phyloP scores from a whole-genome alignment of 495 filamentous ascomycete genomes.

The Aspergillus bridgeri region DNA sequence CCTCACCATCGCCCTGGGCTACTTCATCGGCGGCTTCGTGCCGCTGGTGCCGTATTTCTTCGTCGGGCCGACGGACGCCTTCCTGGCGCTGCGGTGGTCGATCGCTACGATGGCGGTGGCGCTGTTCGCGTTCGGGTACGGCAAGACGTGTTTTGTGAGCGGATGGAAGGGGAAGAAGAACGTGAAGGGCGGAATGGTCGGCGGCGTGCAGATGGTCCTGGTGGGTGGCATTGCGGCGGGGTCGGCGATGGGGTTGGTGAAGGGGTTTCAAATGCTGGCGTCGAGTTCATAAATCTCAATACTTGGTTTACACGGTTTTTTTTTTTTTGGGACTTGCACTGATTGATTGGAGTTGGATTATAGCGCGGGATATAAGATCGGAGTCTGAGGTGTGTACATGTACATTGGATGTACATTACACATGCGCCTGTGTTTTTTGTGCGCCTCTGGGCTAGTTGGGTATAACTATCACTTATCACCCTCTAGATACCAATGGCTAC shows the following conservation, averaged over 20 bases:
- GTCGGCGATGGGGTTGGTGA: conserved; percentile 64
- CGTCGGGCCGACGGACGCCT: conserved; percentile 52
- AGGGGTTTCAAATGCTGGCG: conserved; percentile 46
- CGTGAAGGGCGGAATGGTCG: conserved; percentile 38
- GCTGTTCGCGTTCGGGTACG: conserved; percentile 70
- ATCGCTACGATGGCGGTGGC: conserved; percentile 66
- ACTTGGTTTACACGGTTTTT: too few relatives aligned
- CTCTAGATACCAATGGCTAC: too few relatives aligned
- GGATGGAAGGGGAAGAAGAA: conserved; percentile 37
- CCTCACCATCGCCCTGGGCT: conserved; percentile 64
- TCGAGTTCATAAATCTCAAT: conserved; percentile 6
- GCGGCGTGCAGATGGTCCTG: conserved; percentile 62
- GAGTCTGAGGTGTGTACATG: too few relatives aligned
- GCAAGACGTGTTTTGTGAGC: conserved; percentile 58
- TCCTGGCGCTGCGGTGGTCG: conserved; percentile 61
- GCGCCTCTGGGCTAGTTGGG: too few relatives aligned
- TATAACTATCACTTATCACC: too few relatives aligned
- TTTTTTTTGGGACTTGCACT: too few relatives aligned
- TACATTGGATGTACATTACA: too few relatives aligned
- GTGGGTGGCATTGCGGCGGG: conserved; percentile 63
- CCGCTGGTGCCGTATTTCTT: conserved; percentile 78
- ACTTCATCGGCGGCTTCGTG: conserved; percentile 70
- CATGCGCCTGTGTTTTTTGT: too few relatives aligned
- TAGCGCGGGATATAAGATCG: too few relatives aligned
- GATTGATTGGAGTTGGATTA: too few relatives aligned